Evolutionary conservation across 345 rosid species (phyloP).

Genomic region (Eucalyptus caleyi): DNA sequence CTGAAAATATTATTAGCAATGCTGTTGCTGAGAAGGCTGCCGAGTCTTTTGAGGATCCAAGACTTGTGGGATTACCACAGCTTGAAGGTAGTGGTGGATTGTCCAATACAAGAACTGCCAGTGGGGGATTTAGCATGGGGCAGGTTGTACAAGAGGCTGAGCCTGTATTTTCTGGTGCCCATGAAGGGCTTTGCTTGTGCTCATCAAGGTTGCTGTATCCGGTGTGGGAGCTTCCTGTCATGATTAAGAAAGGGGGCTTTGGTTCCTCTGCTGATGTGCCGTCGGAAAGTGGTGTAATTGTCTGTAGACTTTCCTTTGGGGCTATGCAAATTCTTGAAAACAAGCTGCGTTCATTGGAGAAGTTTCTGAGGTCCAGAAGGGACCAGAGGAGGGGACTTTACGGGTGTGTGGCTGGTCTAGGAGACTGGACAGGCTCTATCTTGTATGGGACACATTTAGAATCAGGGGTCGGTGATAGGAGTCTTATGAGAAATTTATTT

Average conservation of each 20-base stretch:
- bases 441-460: constrained; percentile 66
- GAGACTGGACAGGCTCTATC: constrained; percentile 87
- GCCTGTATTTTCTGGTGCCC: constrained; percentile 89
- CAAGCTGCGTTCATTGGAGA: constrained; percentile 82
- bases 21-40: constrained; percentile 84
- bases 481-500: constrained; percentile 66
- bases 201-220: constrained; percentile 89
- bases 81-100: constrained; percentile 77
- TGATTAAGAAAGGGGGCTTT: constrained; percentile 43
- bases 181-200: constrained; percentile 92
- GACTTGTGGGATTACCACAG: constrained; percentile 92
- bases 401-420: constrained; percentile 86
- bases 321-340: constrained; percentile 81
- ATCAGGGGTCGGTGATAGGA: constrained; percentile 56
- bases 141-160: constrained; percentile 98
- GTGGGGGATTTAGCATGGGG: constrained; percentile 98
- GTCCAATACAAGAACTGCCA: constrained; percentile 67
- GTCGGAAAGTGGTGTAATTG: constrained; percentile 43
- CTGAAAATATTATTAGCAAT: constrained; percentile 68
- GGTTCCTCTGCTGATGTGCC: constrained; percentile 18
- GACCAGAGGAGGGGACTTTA: constrained; percentile 95
- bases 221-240: constrained; percentile 86
- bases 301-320: constrained; percentile 68
- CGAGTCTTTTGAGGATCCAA: constrained; percentile 94
- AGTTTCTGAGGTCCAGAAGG: constrained; percentile 77